Base-by-base conservation (phyloP, 768 basidiomycete species). In the Suillus sp. region DNA sequence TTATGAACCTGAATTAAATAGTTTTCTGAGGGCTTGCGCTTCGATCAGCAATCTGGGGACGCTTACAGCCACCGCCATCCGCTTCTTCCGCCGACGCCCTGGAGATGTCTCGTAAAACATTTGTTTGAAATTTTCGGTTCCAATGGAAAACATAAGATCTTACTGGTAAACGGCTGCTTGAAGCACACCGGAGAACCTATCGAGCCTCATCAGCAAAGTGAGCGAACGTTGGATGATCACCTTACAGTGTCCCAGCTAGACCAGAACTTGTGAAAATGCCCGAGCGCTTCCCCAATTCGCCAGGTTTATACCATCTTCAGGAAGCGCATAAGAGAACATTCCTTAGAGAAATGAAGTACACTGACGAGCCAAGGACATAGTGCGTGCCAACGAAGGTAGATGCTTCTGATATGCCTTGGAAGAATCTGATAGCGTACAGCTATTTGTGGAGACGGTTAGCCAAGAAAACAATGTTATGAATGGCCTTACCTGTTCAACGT, bases 311-410 rank as follows among this genome's bases (percentile, higher is more conserved):
- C 90, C 89, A 91, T 18, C 87, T 87, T 50, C 13, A 51, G 32
- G 51, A 62, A 40, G 10, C 10, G 38, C 37, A 40, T 57, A 37
- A 27, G 62, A 35, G 14, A 48, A 22, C 54, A 40, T 62, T 16
- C 8, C 25, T 50, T n/a, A 22, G 25, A 22, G 35, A 40, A 25
- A 57, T 54, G 64, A 27, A 67, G 25, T 1, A 80, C 86, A 80
- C 86, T 63, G 68, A 89, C 88, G 86, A 86, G 66, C 90, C 88
- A 20, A 91, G 84, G 65, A 90, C 78, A 68, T 88, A 89, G 66
- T 89, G 88, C 18, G 87, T 86, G 40, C 90, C 90, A 32, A 88
- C 88, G 71, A 92, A 92, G 1, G 89, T 92, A 9, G 89, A 90
- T 0, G 89, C 83, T 73, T 92, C 90, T 8, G 86, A 83, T 62